Base-by-base conservation (phyloP, 768 basidiomycete genomes). In the Gautieria morchelliformis region DNA sequence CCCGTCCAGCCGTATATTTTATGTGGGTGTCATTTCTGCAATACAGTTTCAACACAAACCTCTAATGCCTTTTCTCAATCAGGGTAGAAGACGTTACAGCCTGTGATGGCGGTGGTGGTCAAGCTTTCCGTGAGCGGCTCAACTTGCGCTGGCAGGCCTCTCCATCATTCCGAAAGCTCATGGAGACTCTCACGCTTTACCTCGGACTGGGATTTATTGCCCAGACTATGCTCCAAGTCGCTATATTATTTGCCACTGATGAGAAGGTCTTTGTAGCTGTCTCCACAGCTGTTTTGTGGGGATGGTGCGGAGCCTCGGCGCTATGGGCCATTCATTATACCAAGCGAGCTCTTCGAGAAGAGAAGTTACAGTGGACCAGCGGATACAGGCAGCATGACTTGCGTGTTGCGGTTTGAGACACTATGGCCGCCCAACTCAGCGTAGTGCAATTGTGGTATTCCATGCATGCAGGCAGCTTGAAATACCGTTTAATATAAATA, bases 41-140 rank as follows among this genome's bases (percentile, higher is more conserved):
- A 9, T 54, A 10, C 39, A 1, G 12, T 8, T 24, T 12, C 22
- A 4, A 37, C 35, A 37, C 10, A 37, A 37, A 10, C 10, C 35
- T 22, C 42, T 54, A 32, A 53, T 14, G 35, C 8, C 7, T 11
- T 24, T 24, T 19, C 3, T 22, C 17, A 39, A 11, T 11, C 4
- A 56, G 42, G 17, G 32, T 56, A 7, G 54, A 56, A 46, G 54
- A 56, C 27, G 15, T 56, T 11, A 56, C 54, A 14, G 54, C 54
- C 6, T 27, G 22, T 22, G 54, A 56, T 32, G 54, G 42, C 11
- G 42, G 12, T 20, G 54, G 40, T 8, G 54, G 54, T 20, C 42
- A 44, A 17, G 54, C 12, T 8, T 56, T 30, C 14, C 54, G 54
- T 8, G 44, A 56, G 8, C 54, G 54, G n/a, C 54, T 56, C 14